A percentile compares a stretch with the other conserved stretches of the same genome.
Evolutionary conservation across 257 asterid species (phyloP).

Genomic region (Plantago elongata): DNA sequence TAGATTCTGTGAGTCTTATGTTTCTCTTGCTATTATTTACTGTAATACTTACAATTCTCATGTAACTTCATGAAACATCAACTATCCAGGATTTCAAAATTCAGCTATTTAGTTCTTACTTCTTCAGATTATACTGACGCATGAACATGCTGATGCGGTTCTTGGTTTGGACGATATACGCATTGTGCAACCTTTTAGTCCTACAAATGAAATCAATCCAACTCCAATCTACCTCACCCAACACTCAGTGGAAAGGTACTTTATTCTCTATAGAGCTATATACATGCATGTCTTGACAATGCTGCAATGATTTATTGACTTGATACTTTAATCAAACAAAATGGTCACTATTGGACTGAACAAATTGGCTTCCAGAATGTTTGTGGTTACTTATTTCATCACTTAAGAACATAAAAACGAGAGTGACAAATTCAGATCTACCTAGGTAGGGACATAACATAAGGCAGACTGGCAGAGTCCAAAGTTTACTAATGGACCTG

Average conservation of each 20-base stretch:
- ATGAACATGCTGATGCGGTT: conserved; percentile 98
- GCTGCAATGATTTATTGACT: neutral
- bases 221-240: conserved; percentile 79
- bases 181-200: conserved; percentile 81
- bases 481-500: too few relatives aligned
- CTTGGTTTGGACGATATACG: conserved; percentile 98
- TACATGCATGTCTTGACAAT: conserved; percentile 10
- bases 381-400: too few relatives aligned
- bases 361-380: neutral
- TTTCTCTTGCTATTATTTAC: neutral
- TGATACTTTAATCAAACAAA: neutral
- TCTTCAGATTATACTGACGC: conserved; percentile 83
- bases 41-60: neutral
- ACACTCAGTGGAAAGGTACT: conserved; percentile 80
- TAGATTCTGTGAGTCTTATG: conserved; percentile 78
- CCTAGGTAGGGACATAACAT: too few relatives aligned
- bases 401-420: too few relatives aligned
- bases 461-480: too few relatives aligned
- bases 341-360: neutral
- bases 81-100: conserved; percentile 1
- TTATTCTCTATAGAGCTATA: neutral
- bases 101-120: conserved; percentile 18
- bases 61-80: neutral
- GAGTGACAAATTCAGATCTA: too few relatives aligned
- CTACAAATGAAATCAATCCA: conserved; percentile 83